Evolutionary conservation across 208 protist genomes (phyloP), one percentile per base, ranked within the genome.

Genomic region (Jaenimonas drosophilae): DNA sequence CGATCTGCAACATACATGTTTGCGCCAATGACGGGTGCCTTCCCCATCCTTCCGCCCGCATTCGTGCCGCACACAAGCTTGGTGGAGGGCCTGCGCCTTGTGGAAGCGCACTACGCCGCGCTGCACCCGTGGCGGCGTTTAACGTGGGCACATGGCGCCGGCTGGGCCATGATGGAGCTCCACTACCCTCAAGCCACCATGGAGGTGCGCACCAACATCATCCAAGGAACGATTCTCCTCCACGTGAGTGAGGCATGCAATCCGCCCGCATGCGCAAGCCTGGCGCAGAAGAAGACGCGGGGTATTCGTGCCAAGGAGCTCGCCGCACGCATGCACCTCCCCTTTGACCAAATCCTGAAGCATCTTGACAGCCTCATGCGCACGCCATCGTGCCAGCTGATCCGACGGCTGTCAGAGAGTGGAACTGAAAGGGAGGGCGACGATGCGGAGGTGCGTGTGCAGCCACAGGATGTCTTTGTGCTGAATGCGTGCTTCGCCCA

Each of bases 201-300:
- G 59, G 73, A 86, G 39, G 39, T 91, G 21, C 40, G 64, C 2
- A 71, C 69, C 24, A 72, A 68, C 52, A 79, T 61, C 0, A 27
- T 75, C 5, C 68, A 86, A 45, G 56, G 76, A 5, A 68, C 63
- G 27, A 50, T 91, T 34, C 70, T 91, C 30, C 59, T 91, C 20
- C 40, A 69, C 7, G 46, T 86, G 26, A 88, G 74, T 29, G 68
- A 81, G 27, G 60, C 64, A 11, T 59, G 43, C 44, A 72, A 59
- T 30, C 23, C 28, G 5, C 20, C 16, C 24, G 33, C 21, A 24
- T 12, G 42, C 21, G 3, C 17, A n/a, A 32, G 16, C 5, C 24
- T 3, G 4, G 17, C 43, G 0, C 27, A n/a, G 48, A 26, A 36
- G 31, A 25, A n/a, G 34, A 55, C 28, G 21, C 11, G 31, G 43